These are phyloP conservation scores for Xylaria scruposa DNA, from an alignment of 495 filamentous ascomycete species.

Conservation along the genomic window DNA sequence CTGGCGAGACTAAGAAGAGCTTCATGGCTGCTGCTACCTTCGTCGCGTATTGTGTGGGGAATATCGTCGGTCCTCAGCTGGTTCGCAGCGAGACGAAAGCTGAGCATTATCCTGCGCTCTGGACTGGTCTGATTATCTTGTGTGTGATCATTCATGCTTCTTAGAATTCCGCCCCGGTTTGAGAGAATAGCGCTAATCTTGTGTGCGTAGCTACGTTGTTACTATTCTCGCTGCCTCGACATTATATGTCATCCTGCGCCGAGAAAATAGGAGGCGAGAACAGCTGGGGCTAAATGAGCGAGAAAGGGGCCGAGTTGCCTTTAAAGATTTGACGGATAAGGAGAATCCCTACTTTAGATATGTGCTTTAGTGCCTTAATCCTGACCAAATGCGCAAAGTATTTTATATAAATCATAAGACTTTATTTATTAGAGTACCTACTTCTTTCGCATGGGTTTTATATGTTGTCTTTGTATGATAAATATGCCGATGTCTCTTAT, in stretches of 20 bases:
- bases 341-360: slow-evolving; percentile 80
- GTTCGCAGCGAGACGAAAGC: slow-evolving; percentile 65
- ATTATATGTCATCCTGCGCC: slow-evolving; percentile 63
- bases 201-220: slow-evolving; percentile 65
- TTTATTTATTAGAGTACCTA: too few species aligned
- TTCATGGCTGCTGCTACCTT: slow-evolving; percentile 76
- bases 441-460: too few species aligned
- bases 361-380: slow-evolving; percentile 37
- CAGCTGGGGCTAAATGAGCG: slow-evolving; percentile 62
- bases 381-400: too few species aligned
- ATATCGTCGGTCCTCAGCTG: slow-evolving; percentile 75
- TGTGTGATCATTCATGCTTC: slow-evolving; percentile 42
- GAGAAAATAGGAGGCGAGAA: slow-evolving; percentile 63
- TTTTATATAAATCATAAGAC: too few species aligned
- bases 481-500: too few species aligned
- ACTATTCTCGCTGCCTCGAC: slow-evolving; percentile 61
- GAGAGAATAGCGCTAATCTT: neutral
- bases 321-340: slow-evolving; percentile 76
- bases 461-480: too few species aligned
- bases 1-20: slow-evolving; percentile 79
- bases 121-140: slow-evolving; percentile 75
- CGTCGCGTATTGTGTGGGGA: slow-evolving; percentile 74
- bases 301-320: slow-evolving; percentile 68
- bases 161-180: neutral
- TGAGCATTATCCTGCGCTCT: slow-evolving; percentile 73